Base-by-base conservation (phyloP, 2,329 filamentous ascomycete genomes). In the Onygenales sp. region DNA sequence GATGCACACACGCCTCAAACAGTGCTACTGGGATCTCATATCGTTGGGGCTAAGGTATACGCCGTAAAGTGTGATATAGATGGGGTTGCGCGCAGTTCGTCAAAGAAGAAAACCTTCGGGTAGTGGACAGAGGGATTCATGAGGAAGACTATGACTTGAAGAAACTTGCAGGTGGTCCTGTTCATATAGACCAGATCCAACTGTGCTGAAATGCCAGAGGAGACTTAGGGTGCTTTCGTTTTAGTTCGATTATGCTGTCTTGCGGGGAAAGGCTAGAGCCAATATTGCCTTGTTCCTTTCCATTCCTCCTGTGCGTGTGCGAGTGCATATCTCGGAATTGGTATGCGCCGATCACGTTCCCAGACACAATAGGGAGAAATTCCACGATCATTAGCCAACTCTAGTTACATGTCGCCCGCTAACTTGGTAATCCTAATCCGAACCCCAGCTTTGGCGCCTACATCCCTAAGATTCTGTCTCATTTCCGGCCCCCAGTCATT, bases 391-490 rank as follows among this genome's bases (percentile, higher is more conserved):
- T 45, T 39, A 39, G 2, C 7, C 13, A 10, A 17, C 14, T 2
- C 3, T 7, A 48, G 32, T 48, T 51, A n/a, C 31, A 45, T 38
- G 10, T 53, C 14, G 43, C 14, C 42, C 11, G 17, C 39, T 31
- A 44, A 17, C 44, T 53, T 50, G 7, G 52, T 50, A 35, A 50
- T 45, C 45, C 33, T 45, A 45, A 36, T 39, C 2, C 45, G 39
- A 35, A 52, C 45, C 8, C 52, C 52, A 36, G 36, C 52, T 36
- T 50, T 13, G 43, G 27, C 45, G 39, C 42, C 50, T 14, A 48
- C 9, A 8, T 50, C 35, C 42, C 39, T 43, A 51, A 54, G 47
- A 36, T 53, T 31, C 51, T 50, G 11, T 51, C 41, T 50, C 43
- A 50, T 55, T n/a, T 31, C 43, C 14, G 43, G 43, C 9, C 44